Evolutionary conservation across 2,329 filamentous ascomycete species (phyloP), one percentile per base, ranked within the genome.

Genomic region (Colletotrichum trifolii): DNA sequence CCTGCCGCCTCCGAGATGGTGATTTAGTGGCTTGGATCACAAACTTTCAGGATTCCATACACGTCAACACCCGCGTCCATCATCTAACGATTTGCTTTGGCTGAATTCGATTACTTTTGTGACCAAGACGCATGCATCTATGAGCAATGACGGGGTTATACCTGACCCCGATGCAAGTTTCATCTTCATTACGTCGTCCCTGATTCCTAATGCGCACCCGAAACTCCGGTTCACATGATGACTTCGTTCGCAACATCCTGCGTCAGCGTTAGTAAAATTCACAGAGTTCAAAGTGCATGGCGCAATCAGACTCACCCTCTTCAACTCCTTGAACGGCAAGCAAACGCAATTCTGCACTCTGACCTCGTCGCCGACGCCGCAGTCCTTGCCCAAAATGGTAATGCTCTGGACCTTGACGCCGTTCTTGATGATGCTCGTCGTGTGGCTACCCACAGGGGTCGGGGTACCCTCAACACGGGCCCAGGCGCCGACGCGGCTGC

Each of bases 381-480:
- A 98, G 79, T 99, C 96, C 85, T 98, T 97, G 76, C 95, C 95
- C 68, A 99, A 80, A 71, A 98, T 99, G 50, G 95, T 98, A 75
- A 98, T 96, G 78, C 93, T 97, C 85, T 98, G 96, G 55, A 99
- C 96, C 85, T 98, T 98, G 79, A 98, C 90, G 55, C 96, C 96
- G 74, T 97, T 97, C 88, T 97, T 98, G 79, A 98, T 86, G 73
- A 98, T 94, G 80, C 91, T 97, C 12, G 95, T 98, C 58, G 89
- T 92, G 82, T 98, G 95, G 82, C 91, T 97, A 56, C 87, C 90
- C 60, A 93, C 89, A 0, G 94, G 91, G 13, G 92, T 96, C 1
- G 95, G 94, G 1, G 94, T 97, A 59, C 96, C 96, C 80, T 99
- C 96, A 34, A 99, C 95, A 77, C 96, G 91, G 56, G 96, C 94